Evolutionary conservation across 2,329 filamentous ascomycete genomes (phyloP), one percentile per base, ranked within the genome.

Genomic region (Chaetomium strumarium): DNA sequence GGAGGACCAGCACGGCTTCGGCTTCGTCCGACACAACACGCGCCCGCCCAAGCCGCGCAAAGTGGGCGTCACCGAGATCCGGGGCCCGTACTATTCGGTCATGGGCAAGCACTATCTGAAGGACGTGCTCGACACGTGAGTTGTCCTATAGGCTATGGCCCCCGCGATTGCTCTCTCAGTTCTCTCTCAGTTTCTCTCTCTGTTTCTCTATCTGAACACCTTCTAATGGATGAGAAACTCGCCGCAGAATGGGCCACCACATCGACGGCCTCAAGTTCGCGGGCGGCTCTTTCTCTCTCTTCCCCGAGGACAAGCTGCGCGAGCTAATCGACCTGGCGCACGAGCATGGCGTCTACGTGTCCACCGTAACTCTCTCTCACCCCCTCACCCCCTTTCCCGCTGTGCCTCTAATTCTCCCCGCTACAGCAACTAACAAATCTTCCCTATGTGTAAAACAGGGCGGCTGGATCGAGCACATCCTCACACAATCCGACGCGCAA

Each of bases 261-360:
- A 70, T 80, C 5, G 76, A 80, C 58, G 77, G 77, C 0, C 67
- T 81, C 43, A 79, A 80, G 55, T 80, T 80, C 58, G 75, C 76
- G 0, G 76, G 76, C 55, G 73, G 75, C 2, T 75, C 75, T 1
- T 79, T 79, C 63, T 72, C 73, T 2, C 66, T 79, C 3, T 76
- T 78, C 55, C 68, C 72, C 6, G 75, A 77, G 58, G 66, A 65
- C 46, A 62, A 63, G 37, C 60, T 78, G 46, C 68, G 70, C 37
- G 74, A 76, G 62, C 59, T 78, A 51, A 70, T 76, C 37, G 72
- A 77, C 7, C 63, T 78, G 0, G 75, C 76, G 2, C 75, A 78
- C 59, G 64, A 71, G 41, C 62, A 77, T 58, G 68, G 67, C 19
- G 75, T 75, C 19, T 79, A 80, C 59, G 74, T 79, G 3, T 77